phyloP scores from a whole-genome alignment of 1,284 basidiomycete genomes.

The Meripilus lineatus region DNA sequence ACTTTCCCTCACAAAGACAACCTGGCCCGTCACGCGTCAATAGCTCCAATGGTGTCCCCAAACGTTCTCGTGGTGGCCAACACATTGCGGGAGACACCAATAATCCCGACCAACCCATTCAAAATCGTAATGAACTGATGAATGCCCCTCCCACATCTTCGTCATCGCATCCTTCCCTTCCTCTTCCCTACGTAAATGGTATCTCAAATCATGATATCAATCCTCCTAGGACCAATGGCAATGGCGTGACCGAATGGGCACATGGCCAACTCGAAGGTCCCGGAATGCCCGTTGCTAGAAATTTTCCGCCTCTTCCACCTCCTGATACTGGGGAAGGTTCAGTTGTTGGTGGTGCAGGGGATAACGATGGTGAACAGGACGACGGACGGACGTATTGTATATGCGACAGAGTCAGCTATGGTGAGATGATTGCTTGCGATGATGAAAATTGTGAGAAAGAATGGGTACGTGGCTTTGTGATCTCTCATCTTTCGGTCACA shows the following conservation, averaged over 20 bases:
- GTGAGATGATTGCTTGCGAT: conserved; percentile 98
- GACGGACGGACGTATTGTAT: conserved; percentile 82
- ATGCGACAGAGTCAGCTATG: conserved; percentile 84
- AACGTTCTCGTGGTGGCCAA: conserved; percentile 21
- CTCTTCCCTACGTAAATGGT: conserved; percentile 28
- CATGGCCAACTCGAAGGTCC: conserved; percentile 66
- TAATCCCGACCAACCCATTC: conserved; percentile 17
- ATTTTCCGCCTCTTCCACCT: conserved; percentile 30
- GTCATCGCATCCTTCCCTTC: conserved; percentile 37
- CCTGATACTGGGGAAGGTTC: conserved; percentile 11
- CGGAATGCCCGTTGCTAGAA: conserved; percentile 62
- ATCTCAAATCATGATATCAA: conserved; percentile 11
- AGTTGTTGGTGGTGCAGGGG: conserved; percentile 22
- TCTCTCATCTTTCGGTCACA: conserved; percentile 7
- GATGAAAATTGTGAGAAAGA: conserved; percentile 83
- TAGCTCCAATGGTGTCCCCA: conserved; percentile 19
- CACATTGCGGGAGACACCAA: conserved; percentile 20
- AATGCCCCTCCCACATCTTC: conserved; percentile 35
- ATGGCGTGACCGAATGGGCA: conserved; percentile 32
- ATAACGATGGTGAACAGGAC: conserved; percentile 44
- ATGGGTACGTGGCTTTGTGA: conserved; percentile 75
- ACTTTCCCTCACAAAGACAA: conserved; percentile 14
- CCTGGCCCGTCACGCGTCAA: conserved; percentile 17
- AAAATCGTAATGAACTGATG: conserved; percentile 28
- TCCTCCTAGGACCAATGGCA: conserved; percentile 14